These are phyloP conservation scores for Penicillium psychrofluorescens DNA, from an alignment of 495 filamentous ascomycete species.

Conservation along the genomic window DNA sequence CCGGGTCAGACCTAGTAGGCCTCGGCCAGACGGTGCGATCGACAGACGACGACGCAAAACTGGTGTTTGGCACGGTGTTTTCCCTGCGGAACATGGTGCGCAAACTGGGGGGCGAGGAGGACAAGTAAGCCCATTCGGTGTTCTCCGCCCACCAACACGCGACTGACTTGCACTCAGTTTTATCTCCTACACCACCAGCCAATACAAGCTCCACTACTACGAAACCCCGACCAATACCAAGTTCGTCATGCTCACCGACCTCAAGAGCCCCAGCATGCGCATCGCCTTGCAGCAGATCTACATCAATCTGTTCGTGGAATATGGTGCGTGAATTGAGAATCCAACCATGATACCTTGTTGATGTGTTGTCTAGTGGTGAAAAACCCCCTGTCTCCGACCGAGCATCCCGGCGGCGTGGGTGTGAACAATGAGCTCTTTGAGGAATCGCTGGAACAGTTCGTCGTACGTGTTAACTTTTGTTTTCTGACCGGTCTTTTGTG, in stretches of 20 bases:
- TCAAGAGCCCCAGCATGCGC: conserved; percentile 79
- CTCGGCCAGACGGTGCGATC: conserved; percentile 45
- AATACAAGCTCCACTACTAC: conserved; percentile 99
- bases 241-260: conserved; percentile 94
- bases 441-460: conserved; percentile 79
- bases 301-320: conserved; percentile 95
- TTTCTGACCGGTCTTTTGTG: not conserved
- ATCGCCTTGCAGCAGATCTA: conserved; percentile 96
- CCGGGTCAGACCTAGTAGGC: conserved; percentile 21
- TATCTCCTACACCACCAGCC: conserved; percentile 78
- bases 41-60: conserved; percentile 83
- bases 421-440: conserved; percentile 95
- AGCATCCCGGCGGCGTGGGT: conserved; percentile 81
- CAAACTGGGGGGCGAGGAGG: conserved; percentile 85
- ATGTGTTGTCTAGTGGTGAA: conserved; percentile 64
- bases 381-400: conserved; percentile 82
- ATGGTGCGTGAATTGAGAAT: conserved; percentile 46
- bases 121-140: conserved; percentile 44
- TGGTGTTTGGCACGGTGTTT: conserved; percentile 95
- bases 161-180: conserved; percentile 47
- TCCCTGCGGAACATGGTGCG: conserved; percentile 94
- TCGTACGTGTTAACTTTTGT: conserved; percentile 36
- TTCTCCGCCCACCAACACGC: not conserved
- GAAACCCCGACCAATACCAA: conserved; percentile 93
- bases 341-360: not conserved